Evolutionary conservation across 2,329 filamentous ascomycete species (phyloP).

Genomic region (Thelonectria discophora): DNA sequence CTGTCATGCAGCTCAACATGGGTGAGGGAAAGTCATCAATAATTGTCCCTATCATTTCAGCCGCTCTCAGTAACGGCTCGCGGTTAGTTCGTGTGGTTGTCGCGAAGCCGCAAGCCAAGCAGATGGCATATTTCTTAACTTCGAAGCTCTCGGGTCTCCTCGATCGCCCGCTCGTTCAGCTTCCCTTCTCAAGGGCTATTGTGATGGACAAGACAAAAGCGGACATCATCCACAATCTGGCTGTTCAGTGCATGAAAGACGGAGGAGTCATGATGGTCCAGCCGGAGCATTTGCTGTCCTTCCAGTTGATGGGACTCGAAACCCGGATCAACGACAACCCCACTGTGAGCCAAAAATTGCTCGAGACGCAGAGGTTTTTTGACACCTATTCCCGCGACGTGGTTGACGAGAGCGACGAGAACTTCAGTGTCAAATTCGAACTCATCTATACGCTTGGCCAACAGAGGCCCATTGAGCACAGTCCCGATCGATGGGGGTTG

Average conservation of each 20-base stretch:
- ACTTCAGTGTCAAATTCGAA: constrained; percentile 68
- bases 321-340: constrained; percentile 45
- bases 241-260: constrained; percentile 54
- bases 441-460: constrained; percentile 69
- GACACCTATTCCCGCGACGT: constrained; percentile 60
- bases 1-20: constrained; percentile 75
- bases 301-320: constrained; percentile 69
- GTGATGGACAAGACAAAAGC: constrained; percentile 46
- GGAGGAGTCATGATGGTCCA: constrained; percentile 68
- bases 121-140: constrained; percentile 58
- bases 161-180: constrained; percentile 60
- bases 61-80: constrained; percentile 58
- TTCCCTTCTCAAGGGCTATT: constrained; percentile 67
- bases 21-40: constrained; percentile 75
- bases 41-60: constrained; percentile 71
- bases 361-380: constrained; percentile 56
- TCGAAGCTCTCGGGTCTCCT: constrained; percentile 62
- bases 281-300: constrained; percentile 71
- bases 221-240: constrained; percentile 48
- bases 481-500: constrained; percentile 64
- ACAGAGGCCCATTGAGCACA: constrained; percentile 59
- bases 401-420: constrained; percentile 72
- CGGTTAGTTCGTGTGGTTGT: constrained; percentile 67
- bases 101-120: constrained; percentile 67
- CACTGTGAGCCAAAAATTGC: constrained; percentile 45